Percentiles rank a stretch among this genome's conserved stretches.
These are phyloP conservation scores for Thalassiosira exigua DNA, from an alignment of 352 stramenopile genomes.

Conservation along the genomic window DNA sequence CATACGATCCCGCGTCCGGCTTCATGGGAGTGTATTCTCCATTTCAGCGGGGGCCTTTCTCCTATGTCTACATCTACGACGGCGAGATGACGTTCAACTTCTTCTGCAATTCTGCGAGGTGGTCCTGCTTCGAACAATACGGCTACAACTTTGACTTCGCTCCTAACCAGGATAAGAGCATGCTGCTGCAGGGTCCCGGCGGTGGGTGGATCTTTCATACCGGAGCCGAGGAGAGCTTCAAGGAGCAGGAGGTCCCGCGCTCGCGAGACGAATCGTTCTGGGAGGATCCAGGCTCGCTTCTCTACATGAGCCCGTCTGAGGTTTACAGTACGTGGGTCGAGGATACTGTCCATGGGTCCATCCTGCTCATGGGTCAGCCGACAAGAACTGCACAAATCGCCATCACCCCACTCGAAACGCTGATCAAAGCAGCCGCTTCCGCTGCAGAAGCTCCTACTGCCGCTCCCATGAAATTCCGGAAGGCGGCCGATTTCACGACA, in stretches of 20 bases:
- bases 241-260: not conserved
- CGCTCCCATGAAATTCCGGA: conserved; percentile 4
- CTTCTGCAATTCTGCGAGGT: too few relatives aligned
- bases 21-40: too few relatives aligned
- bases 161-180: too few relatives aligned
- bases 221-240: not conserved
- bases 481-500: conserved; percentile 15
- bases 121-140: too few relatives aligned
- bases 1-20: too few relatives aligned
- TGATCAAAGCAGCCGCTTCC: not conserved
- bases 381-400: not conserved
- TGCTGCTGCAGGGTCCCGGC: too few relatives aligned
- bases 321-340: not conserved
- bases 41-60: too few relatives aligned
- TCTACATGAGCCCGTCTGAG: not conserved
- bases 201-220: too few relatives aligned
- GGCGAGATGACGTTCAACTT: too few relatives aligned
- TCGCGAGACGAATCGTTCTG: not conserved
- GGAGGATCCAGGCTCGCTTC: not conserved
- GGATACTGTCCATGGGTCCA: not conserved
- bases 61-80: too few relatives aligned
- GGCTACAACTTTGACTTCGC: too few relatives aligned
- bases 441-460: not conserved
- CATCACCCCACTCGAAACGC: not conserved
- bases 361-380: not conserved